These are phyloP conservation scores for Pelargonium cotyledonis DNA, from an alignment of 441 rosid genomes.

Conservation along the genomic window DNA sequence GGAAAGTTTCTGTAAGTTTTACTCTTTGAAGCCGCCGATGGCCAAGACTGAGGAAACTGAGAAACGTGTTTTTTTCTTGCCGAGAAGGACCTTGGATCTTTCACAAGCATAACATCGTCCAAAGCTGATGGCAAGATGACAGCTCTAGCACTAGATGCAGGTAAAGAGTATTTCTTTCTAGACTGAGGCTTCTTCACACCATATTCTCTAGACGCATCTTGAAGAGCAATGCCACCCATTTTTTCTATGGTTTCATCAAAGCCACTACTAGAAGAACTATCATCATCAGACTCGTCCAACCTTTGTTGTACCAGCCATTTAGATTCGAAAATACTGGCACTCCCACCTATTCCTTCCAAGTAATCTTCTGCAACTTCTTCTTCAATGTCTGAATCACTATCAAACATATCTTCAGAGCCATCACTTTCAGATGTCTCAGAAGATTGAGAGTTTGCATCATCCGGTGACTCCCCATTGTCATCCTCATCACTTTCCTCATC, in stretches of 20 bases:
- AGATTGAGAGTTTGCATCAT: constrained; percentile 43
- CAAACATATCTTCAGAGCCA: constrained; percentile 35
- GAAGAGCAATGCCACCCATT: constrained; percentile 56
- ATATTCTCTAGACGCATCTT: constrained; percentile 63
- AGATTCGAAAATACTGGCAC: constrained; percentile 43
- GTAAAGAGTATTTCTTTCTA: constrained; percentile 28
- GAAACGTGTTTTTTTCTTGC: constrained; percentile 49
- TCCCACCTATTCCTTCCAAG: constrained; percentile 80
- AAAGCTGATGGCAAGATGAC: constrained; percentile 31
- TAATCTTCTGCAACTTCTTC: constrained; percentile 81
- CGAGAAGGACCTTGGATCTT: constrained; percentile 60
- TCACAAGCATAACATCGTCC: constrained; percentile 64
- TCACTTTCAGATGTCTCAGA: constrained; percentile 45
- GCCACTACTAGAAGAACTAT: constrained; percentile 45
- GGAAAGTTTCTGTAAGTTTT: constrained; percentile 51
- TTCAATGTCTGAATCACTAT: constrained; percentile 55
- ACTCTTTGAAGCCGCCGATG: constrained; percentile 50
- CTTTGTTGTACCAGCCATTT: constrained; percentile 49
- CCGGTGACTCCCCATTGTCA: constrained; percentile 27
- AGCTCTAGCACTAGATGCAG: constrained; percentile 23
- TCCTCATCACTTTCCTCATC: constrained; percentile 49
- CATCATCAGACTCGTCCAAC: constrained; percentile 46
- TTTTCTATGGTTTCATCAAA: constrained; percentile 47
- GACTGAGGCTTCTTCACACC: constrained; percentile 45
- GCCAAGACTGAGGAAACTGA: constrained; percentile 64